Conservation (phyloP, 2,329 filamentous ascomycete genomes). For the Raffaelea ambrosiae region DNA sequence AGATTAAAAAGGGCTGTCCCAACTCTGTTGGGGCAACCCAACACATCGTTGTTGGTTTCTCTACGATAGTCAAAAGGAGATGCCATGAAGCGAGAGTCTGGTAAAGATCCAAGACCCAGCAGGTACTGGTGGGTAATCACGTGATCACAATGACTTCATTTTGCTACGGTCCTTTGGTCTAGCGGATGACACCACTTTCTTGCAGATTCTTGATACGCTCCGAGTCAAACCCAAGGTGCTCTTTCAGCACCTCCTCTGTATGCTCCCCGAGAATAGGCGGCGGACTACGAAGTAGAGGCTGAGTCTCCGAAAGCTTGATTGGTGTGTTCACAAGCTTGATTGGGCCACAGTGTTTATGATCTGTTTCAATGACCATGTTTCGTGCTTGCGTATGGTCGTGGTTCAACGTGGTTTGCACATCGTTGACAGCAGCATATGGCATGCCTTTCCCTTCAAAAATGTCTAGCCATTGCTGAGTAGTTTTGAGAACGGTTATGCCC, state of each 20-base stretch:
- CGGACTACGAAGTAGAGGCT: slow-evolving; percentile 64
- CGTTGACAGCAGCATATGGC: slow-evolving; percentile 89
- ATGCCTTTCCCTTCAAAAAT: slow-evolving; percentile 84
- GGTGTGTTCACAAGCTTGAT: slow-evolving; percentile 91
- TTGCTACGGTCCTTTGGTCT: slow-evolving; percentile 9
- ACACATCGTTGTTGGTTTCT: too few relatives aligned
- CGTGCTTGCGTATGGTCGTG: slow-evolving; percentile 79
- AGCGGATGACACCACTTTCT: slow-evolving; percentile 57
- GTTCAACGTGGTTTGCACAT: slow-evolving; percentile 74
- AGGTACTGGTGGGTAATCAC: too few relatives aligned
- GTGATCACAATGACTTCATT: slow-evolving; percentile 8
- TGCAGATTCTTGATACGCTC: slow-evolving; percentile 54
- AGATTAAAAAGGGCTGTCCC: too few relatives aligned
- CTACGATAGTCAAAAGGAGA: too few relatives aligned
- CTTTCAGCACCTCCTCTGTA: slow-evolving; percentile 69
- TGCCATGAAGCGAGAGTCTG: too few relatives aligned
- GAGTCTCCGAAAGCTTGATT: slow-evolving; percentile 83
- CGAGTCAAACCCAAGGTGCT: slow-evolving; percentile 51
- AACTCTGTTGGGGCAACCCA: too few relatives aligned
- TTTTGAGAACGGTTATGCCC: slow-evolving; percentile 61
- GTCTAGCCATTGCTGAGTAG: slow-evolving; percentile 80
- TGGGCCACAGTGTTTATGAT: slow-evolving; percentile 74
- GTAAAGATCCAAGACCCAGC: too few relatives aligned
- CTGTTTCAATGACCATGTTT: slow-evolving; percentile 81
- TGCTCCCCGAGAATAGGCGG: slow-evolving; percentile 85